Evolutionary conservation across 176 grass and related monocot species (phyloP), one percentile per base, ranked within the genome.

Genomic region (Cenchrus fungigraminus): DNA sequence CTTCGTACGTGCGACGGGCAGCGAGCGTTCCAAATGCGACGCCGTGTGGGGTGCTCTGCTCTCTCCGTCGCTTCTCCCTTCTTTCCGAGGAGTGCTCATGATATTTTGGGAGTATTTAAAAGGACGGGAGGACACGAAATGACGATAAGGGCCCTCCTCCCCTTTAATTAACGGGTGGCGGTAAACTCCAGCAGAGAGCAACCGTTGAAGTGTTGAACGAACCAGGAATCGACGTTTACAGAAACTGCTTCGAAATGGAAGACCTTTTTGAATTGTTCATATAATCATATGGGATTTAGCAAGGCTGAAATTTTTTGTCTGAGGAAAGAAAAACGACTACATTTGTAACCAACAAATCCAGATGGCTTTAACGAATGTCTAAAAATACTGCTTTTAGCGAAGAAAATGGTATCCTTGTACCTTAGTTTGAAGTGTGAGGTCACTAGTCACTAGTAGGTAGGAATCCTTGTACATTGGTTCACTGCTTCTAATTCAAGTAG

Each of bases 61-160:
- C 49, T 46, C 13, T 11, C 5, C n/a, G 43, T 61, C 49, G 34
- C 13, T 8, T 11, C n/a, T 34, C 17, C 42, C 42, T 28, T 2
- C 13, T 62, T 3, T 70, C 37, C 56, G 29, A 44, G 45, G 29
- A 44, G 57, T 40, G 37, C 37, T 40, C 37, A 12, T 31, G 68
- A 87, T 87, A 54, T 79, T 79, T 78, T 28, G 20, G 80, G 74
- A 22, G 31, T 83, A 86, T 83, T 83, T 80, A 86, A 87, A 50
- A 9, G 76, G 53, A 15, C 15, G 12, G 44, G 9, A 22, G 22
- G 32, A 16, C 0, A 55, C 12, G 53, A 91, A 87, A 84, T 84
- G 74, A 84, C 89, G 20, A 69, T 17, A 79, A 86, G 13, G 79
- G 10, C 2, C 37, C 37, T 3, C 79, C 65, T 28, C 9, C 6